Conservation (phyloP, 371 early-diverging fungal genomes). For the Blastocladiella emersonii region DNA sequence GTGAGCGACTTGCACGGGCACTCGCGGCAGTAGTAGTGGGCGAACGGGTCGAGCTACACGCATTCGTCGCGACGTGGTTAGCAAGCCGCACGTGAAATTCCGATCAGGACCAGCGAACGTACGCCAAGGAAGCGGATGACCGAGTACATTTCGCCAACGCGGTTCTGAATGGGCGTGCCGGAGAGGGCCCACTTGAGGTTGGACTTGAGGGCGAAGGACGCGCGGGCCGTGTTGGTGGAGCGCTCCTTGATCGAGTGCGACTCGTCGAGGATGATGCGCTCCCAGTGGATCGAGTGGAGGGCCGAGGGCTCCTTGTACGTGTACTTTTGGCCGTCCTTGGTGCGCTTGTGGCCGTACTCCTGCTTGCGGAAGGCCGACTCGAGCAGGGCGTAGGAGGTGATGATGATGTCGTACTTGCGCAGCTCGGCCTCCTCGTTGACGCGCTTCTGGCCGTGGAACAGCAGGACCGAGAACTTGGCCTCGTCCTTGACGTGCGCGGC, state of each 20-base stretch:
- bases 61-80: neutral
- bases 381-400: slow-evolving; percentile 73
- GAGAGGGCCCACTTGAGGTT: slow-evolving; percentile 76
- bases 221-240: slow-evolving; percentile 71
- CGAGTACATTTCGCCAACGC: slow-evolving; percentile 91
- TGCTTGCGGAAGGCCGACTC: slow-evolving; percentile 63
- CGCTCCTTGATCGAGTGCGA: slow-evolving; percentile 93
- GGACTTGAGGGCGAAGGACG: slow-evolving; percentile 63
- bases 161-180: slow-evolving; percentile 97
- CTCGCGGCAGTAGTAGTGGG: slow-evolving; percentile 75
- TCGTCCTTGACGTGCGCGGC: slow-evolving; percentile 41
- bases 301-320: slow-evolving; percentile 48
- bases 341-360: slow-evolving; percentile 45
- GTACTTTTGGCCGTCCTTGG: no score
- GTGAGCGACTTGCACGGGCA: slow-evolving; percentile 60
- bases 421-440: slow-evolving; percentile 29
- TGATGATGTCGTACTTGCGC: slow-evolving; percentile 53
- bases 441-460: slow-evolving; percentile 52
- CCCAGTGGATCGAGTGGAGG: slow-evolving; percentile 66
- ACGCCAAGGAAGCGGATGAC: slow-evolving; percentile 72
- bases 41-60: slow-evolving; percentile 38
- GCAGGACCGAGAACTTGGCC: slow-evolving; percentile 38
- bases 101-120: slow-evolving; percentile 13
- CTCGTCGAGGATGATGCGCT: slow-evolving; percentile 81
- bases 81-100: neutral